Base-by-base conservation (phyloP, 768 basidiomycete species). In the Butyriboletus loyo region DNA sequence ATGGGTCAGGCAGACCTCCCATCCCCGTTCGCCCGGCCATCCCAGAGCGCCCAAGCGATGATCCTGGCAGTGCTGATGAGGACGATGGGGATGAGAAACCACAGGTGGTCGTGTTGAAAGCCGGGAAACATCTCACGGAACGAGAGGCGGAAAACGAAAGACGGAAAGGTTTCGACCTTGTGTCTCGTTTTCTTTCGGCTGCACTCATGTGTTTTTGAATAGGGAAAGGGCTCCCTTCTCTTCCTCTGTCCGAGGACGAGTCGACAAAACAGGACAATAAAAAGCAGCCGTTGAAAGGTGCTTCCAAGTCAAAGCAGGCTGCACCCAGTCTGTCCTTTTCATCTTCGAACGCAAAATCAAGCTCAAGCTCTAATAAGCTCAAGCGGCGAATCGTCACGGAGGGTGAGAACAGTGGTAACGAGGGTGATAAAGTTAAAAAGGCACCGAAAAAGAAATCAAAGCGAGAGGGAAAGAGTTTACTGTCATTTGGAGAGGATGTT, bases 101-200 rank as follows among this genome's bases (percentile, higher is more conserved):
- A 3, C 89, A 91, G 64, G 83, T 97, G 8, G 91, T 97, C 4
- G 93, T 96, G 9, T 66, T 97, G 58, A 91, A 82, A 64, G 82
- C 87, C 58, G 93, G 94, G 25, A 95, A 91, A 66, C 94, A 97
- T 73, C 75, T 97, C 38, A 83, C 82, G 2, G 85, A 79, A 56
- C 72, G 79, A 49, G 90, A 96, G 62, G 92, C 78, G 4, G 86
- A 90, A 75, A 86, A 89, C 64, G 77, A 89, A 60, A 77, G 78
- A 49, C 80, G 89, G 49, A 83, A 79, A 77, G 87, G 90, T 90
- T 53, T 45, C 17, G 75, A 61, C 32, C 46, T 49, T 15, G 58
- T 41, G 3, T 19, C 17, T 25, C 27, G 4, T 25, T 43, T 39
- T 25, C n/a, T 39, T 52, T 36, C 50, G 49, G 3, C 22, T 32